These are phyloP conservation scores for Amborella trichopoda DNA, from an alignment of 164 flowering plant genomes.

Conservation along the genomic window DNA sequence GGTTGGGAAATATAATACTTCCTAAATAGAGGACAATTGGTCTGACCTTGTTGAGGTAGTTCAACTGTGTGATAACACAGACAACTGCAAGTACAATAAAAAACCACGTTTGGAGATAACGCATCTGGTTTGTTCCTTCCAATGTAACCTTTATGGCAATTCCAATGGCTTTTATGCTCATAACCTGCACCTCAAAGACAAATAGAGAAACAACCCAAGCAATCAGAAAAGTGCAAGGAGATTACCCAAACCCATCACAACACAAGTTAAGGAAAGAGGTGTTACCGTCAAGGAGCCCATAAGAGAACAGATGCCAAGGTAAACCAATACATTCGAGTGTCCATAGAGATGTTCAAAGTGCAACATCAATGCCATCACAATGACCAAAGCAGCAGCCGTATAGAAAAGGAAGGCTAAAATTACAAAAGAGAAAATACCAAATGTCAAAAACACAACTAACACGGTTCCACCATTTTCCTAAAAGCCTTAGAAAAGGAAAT, in stretches of 20 bases:
- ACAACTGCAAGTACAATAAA: constrained; percentile 51
- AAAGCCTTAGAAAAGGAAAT: no score
- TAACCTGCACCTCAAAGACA: constrained; percentile 34
- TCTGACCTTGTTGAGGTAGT: constrained; percentile 67
- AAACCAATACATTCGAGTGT: constrained; percentile 75
- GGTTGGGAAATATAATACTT: no score
- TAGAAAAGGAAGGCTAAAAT: constrained; percentile 70
- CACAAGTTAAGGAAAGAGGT: background rate
- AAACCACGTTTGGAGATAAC: constrained; percentile 79
- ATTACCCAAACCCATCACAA: background rate
- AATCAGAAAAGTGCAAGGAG: background rate
- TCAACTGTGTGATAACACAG: constrained; percentile 62
- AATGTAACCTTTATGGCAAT: constrained; percentile 71
- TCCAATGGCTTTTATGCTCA: constrained; percentile 83
- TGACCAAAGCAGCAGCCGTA: constrained; percentile 43
- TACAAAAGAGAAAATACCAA: constrained; percentile 2
- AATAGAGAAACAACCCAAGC: background rate
- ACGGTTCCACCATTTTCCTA: no score
- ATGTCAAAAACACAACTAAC: constrained; percentile 1
- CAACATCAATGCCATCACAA: constrained; percentile 50
- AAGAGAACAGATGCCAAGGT: constrained; percentile 85
- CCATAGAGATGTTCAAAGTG: constrained; percentile 86
- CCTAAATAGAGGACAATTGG: background rate
- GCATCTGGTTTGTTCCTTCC: constrained; percentile 62
- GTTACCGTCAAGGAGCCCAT: constrained; percentile 84